A percentile compares a stretch with the other conserved stretches of the same genome.
These are phyloP conservation scores for Paecilomyces formosus DNA, from an alignment of 2,329 filamentous ascomycete species.

Conservation along the genomic window DNA sequence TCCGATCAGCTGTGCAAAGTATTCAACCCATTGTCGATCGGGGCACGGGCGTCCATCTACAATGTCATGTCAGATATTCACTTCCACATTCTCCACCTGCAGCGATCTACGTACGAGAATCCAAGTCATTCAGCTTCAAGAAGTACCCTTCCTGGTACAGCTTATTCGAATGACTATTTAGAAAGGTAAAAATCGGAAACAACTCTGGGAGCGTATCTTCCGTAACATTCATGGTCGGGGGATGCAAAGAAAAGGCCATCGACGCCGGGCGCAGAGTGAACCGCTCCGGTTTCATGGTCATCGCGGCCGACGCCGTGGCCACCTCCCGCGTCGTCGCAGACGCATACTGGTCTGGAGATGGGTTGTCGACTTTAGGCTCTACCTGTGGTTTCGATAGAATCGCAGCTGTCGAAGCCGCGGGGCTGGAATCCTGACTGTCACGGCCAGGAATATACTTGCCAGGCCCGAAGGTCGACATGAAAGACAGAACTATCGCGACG, in stretches of 20 bases:
- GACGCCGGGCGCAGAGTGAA: slow-evolving; percentile 66
- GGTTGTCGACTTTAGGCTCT: neutral
- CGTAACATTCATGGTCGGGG: slow-evolving; percentile 75
- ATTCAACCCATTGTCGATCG: slow-evolving; percentile 90
- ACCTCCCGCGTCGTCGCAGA: neutral
- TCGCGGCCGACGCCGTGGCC: neutral
- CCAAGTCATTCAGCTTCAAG: slow-evolving; percentile 89
- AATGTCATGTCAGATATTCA: slow-evolving; percentile 21
- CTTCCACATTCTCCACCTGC: neutral
- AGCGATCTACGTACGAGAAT: slow-evolving; percentile 60
- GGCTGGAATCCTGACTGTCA: neutral
- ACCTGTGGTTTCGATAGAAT: neutral
- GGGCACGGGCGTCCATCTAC: slow-evolving; percentile 77
- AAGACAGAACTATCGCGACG: slow-evolving; percentile 62
- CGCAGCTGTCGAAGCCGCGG: neutral
- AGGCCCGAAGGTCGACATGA: slow-evolving; percentile 59
- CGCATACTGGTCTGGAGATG: neutral
- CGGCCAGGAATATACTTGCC: slow-evolving; percentile 19
- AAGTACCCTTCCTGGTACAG: slow-evolving; percentile 98
- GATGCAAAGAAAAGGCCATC: slow-evolving; percentile 79
- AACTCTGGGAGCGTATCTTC: slow-evolving; percentile 86
- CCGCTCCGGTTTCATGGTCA: slow-evolving; percentile 27
- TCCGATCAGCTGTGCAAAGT: slow-evolving; percentile 91
- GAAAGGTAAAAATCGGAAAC: slow-evolving; percentile 84
- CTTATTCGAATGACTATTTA: slow-evolving; percentile 94